Conservation (phyloP, 1,139 yeast genomes). For the Candida tetrigidarum region DNA sequence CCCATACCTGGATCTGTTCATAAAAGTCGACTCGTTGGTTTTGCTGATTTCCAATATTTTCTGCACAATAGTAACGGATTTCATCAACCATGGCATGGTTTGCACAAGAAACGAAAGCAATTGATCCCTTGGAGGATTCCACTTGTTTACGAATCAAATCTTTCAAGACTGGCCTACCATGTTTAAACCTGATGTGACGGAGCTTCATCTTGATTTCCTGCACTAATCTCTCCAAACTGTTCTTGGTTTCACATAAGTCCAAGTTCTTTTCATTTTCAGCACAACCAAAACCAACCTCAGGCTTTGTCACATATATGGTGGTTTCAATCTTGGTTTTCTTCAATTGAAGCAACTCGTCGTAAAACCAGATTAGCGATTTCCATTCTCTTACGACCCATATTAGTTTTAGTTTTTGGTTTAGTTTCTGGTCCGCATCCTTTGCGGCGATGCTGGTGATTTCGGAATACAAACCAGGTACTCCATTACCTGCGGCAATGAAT, state of each 20-base stretch:
- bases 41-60: slow-evolving; percentile 25
- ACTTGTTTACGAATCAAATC: slow-evolving; percentile 30
- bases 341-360: slow-evolving; percentile 33
- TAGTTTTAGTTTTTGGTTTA: slow-evolving; percentile 31
- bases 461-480: slow-evolving; percentile 48
- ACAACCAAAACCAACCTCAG: slow-evolving; percentile 17
- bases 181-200: slow-evolving; percentile 31
- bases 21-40: slow-evolving; percentile 39
- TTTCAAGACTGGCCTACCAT: slow-evolving; percentile 39
- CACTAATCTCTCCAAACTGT: background rate
- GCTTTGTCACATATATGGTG: slow-evolving; percentile 37
- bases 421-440: slow-evolving; percentile 20
- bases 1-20: slow-evolving; percentile 48
- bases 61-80: slow-evolving; percentile 41
- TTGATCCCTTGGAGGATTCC: slow-evolving; percentile 33
- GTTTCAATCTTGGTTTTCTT: slow-evolving; percentile 29
- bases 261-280: background rate
- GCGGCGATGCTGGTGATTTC: slow-evolving; percentile 34
- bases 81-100: slow-evolving; percentile 58
- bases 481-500: slow-evolving; percentile 48
- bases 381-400: slow-evolving; percentile 42
- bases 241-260: background rate
- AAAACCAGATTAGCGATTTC: slow-evolving; percentile 37
- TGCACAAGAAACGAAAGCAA: slow-evolving; percentile 56
- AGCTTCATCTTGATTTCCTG: slow-evolving; percentile 24